phyloP scores from a whole-genome alignment of 352 stramenopile species.

The Phytophthora palmivora region DNA sequence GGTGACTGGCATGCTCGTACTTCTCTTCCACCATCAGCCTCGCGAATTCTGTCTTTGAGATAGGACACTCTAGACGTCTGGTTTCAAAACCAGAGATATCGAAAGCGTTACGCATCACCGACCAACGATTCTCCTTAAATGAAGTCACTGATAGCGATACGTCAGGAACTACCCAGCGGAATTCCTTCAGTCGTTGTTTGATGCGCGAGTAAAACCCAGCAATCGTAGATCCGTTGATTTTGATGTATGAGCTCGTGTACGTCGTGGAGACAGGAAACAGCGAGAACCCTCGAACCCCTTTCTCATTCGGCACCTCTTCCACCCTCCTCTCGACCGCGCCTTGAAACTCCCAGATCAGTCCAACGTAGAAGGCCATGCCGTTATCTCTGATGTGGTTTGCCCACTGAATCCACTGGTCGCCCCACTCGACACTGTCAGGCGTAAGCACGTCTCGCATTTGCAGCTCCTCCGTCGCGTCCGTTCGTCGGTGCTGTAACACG shows the following conservation, averaged over 20 bases:
- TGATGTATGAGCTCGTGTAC: constrained; percentile 14
- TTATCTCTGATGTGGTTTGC: no score
- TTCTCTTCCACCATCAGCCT: not conserved
- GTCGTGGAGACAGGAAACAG: constrained; percentile 22
- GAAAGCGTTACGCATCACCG: constrained; percentile 22
- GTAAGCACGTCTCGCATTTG: no score
- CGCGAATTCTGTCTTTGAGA: not conserved
- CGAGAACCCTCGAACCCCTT: constrained; percentile 12
- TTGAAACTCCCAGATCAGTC: constrained; percentile 28
- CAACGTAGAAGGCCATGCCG: constrained; percentile 27
- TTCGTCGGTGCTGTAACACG: not conserved
- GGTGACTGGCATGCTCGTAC: not conserved
- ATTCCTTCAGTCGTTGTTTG: not conserved
- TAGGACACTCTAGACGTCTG: not conserved
- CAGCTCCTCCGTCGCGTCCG: not conserved
- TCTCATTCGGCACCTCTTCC: constrained; percentile 1
- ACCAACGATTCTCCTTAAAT: constrained; percentile 9
- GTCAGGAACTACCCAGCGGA: not conserved
- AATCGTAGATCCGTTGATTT: constrained; percentile 18
- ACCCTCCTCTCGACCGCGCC: constrained; percentile 8
- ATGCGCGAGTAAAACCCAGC: constrained; percentile 18
- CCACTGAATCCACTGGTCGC: constrained; percentile 7
- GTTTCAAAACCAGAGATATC: constrained; percentile 2
- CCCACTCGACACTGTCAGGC: no score
- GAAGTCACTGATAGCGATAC: not conserved